phyloP scores from a whole-genome alignment of 352 stramenopile species.

The Pythium guiyangense region DNA sequence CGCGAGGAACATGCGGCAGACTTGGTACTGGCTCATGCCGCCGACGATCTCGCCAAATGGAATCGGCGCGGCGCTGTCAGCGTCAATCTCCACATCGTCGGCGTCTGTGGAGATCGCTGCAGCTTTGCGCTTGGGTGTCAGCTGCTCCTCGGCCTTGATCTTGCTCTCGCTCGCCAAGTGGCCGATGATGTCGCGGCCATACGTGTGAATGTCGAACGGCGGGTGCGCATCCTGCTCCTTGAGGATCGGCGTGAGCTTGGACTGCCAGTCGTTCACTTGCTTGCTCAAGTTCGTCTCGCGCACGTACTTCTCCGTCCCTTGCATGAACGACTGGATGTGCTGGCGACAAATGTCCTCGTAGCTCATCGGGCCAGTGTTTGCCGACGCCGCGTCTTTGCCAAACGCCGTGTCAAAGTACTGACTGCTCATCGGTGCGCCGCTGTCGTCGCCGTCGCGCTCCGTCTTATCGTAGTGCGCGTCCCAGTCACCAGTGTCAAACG shows the following conservation, averaged over 20 bases:
- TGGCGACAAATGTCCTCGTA: conserved; percentile 77
- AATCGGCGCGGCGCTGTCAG: conserved; percentile 19
- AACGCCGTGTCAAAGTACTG: background rate
- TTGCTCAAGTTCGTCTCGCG: conserved; percentile 67
- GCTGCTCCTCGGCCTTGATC: conserved; percentile 18
- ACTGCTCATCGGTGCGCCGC: background rate
- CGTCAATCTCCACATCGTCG: conserved; percentile 13
- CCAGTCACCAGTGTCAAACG: conserved; percentile 15
- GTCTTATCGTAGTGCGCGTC: conserved; percentile 22
- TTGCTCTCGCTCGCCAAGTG: conserved; percentile 35
- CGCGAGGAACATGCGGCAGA: conserved; percentile 89
- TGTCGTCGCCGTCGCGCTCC: background rate
- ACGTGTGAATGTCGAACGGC: conserved; percentile 75
- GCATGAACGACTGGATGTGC: conserved; percentile 78
- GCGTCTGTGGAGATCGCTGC: conserved; percentile 20
- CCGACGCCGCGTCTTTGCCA: background rate
- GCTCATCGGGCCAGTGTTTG: conserved; percentile 24
- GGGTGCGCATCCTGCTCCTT: conserved; percentile 64
- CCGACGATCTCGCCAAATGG: conserved; percentile 55
- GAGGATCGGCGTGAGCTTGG: conserved; percentile 64
- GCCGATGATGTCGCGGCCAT: conserved; percentile 51
- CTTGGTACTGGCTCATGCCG: conserved; percentile 62
- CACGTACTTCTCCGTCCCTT: conserved; percentile 74
- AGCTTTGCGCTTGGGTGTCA: conserved; percentile 27
- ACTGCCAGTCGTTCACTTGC: conserved; percentile 72